Conservation (phyloP, 2,329 filamentous ascomycete species). For the Passalora sequoiae region DNA sequence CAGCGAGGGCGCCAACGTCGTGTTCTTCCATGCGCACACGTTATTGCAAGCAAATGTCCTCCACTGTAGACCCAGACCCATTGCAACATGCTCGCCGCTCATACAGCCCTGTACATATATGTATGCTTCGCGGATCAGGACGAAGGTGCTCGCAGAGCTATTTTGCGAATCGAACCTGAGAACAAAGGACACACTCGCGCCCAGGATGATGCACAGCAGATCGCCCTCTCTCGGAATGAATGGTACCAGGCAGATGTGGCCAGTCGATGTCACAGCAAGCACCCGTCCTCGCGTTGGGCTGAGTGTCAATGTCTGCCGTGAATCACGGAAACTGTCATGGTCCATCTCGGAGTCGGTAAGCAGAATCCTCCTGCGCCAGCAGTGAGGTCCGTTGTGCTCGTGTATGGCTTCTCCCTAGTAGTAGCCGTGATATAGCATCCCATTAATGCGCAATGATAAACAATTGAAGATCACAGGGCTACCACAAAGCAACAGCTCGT, state of each 20-base stretch:
- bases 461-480: not conserved
- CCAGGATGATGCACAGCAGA: slow-evolving; percentile 27
- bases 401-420: too few relatives aligned
- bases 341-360: slow-evolving; percentile 28
- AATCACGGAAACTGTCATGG: slow-evolving; percentile 19
- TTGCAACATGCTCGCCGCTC: slow-evolving; percentile 29
- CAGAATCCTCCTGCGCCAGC: slow-evolving; percentile 20
- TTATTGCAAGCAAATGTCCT: slow-evolving; percentile 25
- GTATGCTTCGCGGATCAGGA: slow-evolving; percentile 32
- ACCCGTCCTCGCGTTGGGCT: slow-evolving; percentile 29
- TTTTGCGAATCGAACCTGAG: slow-evolving; percentile 17
- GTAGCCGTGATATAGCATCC: slow-evolving; percentile 12
- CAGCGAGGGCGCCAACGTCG: too few relatives aligned
- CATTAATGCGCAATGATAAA: slow-evolving; percentile 2
- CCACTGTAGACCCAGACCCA: slow-evolving; percentile 16
- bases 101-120: slow-evolving; percentile 34
- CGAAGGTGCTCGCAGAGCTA: slow-evolving; percentile 22
- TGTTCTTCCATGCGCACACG: too few relatives aligned
- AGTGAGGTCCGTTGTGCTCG: not conserved
- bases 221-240: slow-evolving; percentile 27
- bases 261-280: slow-evolving; percentile 25
- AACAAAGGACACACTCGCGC: slow-evolving; percentile 25
- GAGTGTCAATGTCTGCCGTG: slow-evolving; percentile 25
- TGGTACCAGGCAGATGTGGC: slow-evolving; percentile 28
- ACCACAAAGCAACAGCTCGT: slow-evolving; percentile 18